Base-by-base conservation (phyloP, 495 filamentous ascomycete genomes). In the Trichoderma gamsii region DNA sequence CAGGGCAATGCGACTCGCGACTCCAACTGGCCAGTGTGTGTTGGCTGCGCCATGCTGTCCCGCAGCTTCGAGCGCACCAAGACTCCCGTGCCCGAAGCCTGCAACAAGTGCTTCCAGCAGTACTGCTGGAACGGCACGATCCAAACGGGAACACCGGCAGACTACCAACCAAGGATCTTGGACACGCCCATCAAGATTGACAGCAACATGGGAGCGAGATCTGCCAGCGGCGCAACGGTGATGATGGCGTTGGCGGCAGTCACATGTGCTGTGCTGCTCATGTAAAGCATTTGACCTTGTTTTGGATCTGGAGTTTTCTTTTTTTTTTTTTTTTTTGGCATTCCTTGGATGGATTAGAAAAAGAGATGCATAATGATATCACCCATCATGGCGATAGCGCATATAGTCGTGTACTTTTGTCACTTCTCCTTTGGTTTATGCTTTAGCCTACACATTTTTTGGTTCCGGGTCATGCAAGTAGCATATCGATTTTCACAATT, bases 91-190 rank as follows among this genome's bases (percentile, higher is more conserved):
- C 91, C 91, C 0, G 79, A 82, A 13, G 84, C 84, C 16, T 98
- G 94, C 76, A 81, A 74, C 35, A 71, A 81, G 52, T 98, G 94
- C 78, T 97, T 97, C 75, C 69, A 80, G 49, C 73, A 82, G 35
- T 97, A 96, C 78, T 97, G 95, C 84, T 97, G 94, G 93, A 82
- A 95, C 72, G 93, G 93, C 6, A 90, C 83, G 9, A 67, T 82
- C 3, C 83, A 87, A 66, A 78, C 72, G 29, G 81, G 70, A 4
- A 71, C 73, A 16, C 69, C 73, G 12, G 70, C 51, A 43, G 71
- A 66, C 52, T 83, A 80, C 67, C 41, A 76, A 67, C 81, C 80
- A 0, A 49, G 46, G 5, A 72, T 75, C 21, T 66, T 46, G n/a
- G 23, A 44, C 41, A 49, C 18, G n/a, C 41, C 38, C 12, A 32